Percentiles rank a stretch among this genome's conserved stretches.
phyloP scores from a whole-genome alignment of 176 grass and related monocot genomes.

The Luzula sylvatica region DNA sequence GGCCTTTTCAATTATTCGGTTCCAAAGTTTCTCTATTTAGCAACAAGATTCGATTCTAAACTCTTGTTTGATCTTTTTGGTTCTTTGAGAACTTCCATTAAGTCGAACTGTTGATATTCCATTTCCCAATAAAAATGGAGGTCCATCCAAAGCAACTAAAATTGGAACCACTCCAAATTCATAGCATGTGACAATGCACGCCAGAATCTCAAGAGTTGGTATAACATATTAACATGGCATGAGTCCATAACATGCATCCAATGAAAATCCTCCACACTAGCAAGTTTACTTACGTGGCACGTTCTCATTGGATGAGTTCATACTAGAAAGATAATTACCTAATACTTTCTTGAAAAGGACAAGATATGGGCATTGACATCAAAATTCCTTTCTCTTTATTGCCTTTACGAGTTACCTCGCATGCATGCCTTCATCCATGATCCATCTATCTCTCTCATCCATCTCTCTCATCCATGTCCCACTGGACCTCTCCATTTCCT shows the following conservation, averaged over 20 bases:
- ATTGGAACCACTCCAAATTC: constrained; percentile 16
- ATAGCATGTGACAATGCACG: constrained; percentile 7
- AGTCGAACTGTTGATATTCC: background rate
- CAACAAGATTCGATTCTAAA: no score
- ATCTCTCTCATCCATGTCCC: background rate
- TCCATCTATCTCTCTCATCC: background rate
- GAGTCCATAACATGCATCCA: background rate
- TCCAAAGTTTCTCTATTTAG: no score
- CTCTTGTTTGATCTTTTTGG: no score
- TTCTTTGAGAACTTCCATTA: background rate
- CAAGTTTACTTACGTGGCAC: no score
- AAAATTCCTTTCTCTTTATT: constrained; percentile 7
- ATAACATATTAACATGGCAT: background rate
- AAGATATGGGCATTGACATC: constrained; percentile 9
- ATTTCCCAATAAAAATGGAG: constrained; percentile 4
- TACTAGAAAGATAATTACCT: no score
- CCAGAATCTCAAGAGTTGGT: background rate
- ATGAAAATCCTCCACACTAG: no score
- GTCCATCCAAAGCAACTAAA: constrained; percentile 1
- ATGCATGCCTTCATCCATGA: background rate
- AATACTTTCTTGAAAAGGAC: no score
- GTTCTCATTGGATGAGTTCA: no score
- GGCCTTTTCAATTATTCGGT: no score
- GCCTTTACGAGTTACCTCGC: constrained; percentile 3
- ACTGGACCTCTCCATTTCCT: constrained; percentile 12